Conservation (phyloP, 176 grass and related monocot genomes). For the Bromus sterilis region DNA sequence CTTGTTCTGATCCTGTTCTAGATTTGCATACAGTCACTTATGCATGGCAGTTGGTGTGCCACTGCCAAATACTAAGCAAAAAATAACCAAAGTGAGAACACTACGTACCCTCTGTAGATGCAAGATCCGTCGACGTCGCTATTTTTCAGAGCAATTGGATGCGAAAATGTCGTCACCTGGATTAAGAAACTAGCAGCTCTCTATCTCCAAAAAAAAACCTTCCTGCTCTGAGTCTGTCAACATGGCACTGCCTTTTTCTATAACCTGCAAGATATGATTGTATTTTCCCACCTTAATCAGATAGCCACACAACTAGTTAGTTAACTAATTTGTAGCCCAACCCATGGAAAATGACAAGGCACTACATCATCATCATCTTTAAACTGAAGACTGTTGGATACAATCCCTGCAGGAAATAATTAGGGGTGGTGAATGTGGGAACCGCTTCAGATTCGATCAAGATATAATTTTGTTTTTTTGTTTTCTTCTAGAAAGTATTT, state of each 20-base stretch:
- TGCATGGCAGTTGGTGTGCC: background rate
- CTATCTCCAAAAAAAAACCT: too few species aligned
- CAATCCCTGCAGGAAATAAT: background rate
- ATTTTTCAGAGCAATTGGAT: background rate
- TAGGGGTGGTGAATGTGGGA: background rate
- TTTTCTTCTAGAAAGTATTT: background rate
- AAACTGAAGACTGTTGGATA: background rate
- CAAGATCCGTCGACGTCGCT: background rate
- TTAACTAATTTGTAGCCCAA: background rate
- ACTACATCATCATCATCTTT: background rate
- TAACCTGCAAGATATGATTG: slow-evolving; percentile 22
- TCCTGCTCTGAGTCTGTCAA: background rate
- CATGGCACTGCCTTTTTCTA: background rate
- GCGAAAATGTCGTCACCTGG: background rate
- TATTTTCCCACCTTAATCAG: slow-evolving; percentile 28
- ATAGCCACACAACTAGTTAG: background rate
- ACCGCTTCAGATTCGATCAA: background rate
- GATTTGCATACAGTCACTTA: too few species aligned
- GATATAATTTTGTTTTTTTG: background rate
- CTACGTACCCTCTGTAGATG: background rate
- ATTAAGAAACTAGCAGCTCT: slow-evolving; percentile 1
- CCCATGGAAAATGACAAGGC: slow-evolving; percentile 1
- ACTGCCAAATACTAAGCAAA: background rate
- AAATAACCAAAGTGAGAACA: background rate
- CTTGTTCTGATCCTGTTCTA: too few species aligned